A percentile compares a stretch with the other conserved stretches of the same genome.
phyloP scores from a whole-genome alignment of 371 early-diverging fungal genomes.

The Funneliformis caledonium region DNA sequence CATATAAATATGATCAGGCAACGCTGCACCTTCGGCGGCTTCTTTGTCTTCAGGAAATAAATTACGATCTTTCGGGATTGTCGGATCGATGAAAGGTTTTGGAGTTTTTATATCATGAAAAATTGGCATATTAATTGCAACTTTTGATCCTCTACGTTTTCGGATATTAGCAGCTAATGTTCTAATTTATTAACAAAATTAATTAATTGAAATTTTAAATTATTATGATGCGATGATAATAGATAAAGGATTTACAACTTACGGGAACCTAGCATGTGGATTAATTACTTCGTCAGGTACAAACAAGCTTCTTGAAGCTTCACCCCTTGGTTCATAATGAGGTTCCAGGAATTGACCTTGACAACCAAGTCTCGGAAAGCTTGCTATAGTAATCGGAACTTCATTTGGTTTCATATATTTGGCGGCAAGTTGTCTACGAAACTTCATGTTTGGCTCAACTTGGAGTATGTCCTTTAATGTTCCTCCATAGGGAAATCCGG shows the following conservation, averaged over 20 bases:
- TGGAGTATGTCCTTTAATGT: conserved; percentile 78
- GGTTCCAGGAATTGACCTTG: conserved; percentile 76
- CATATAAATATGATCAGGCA: conserved; percentile 95
- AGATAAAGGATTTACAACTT: conserved; percentile 31
- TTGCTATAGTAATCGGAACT: conserved; percentile 79
- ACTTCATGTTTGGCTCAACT: conserved; percentile 91
- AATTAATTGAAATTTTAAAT: conserved; percentile 8
- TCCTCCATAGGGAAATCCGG: conserved; percentile 90
- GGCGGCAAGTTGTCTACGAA: conserved; percentile 75
- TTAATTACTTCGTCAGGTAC: conserved; percentile 94
- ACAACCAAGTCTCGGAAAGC: conserved; percentile 90
- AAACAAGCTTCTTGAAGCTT: conserved; percentile 82
- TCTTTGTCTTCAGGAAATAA: conserved; percentile 68
- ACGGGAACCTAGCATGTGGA: conserved; percentile 95
- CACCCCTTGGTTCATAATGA: conserved; percentile 68
- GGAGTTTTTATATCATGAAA: conserved; percentile 87
- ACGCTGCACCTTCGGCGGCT: conserved; percentile 75
- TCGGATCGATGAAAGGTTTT: conserved; percentile 88
- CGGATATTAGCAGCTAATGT: conserved; percentile 96
- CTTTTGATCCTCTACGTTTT: conserved; percentile 89
- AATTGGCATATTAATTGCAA: conserved; percentile 88
- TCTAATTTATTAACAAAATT: conserved; percentile 47
- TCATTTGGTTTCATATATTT: conserved; percentile 74
- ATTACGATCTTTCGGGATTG: conserved; percentile 69
- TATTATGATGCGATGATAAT: no score